Evolutionary conservation across 2,329 filamentous ascomycete genomes (phyloP).

Genomic region (Arthrobotrys megalospora): DNA sequence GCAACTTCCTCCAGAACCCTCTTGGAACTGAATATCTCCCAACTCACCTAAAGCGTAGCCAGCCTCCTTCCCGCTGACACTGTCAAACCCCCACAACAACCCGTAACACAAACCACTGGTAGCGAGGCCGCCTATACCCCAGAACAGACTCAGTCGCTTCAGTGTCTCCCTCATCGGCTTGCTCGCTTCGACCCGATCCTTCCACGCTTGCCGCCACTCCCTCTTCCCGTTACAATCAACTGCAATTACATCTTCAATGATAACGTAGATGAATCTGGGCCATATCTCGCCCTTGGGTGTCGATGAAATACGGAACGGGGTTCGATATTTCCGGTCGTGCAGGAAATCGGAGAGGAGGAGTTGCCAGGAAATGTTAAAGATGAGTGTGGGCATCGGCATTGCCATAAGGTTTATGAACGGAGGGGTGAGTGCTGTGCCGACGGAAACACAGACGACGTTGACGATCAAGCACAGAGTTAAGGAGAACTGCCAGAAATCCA

Average conservation of each 20-base stretch:
- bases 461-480: slow-evolving; percentile 50
- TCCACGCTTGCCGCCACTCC: slow-evolving; percentile 57
- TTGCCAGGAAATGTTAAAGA: slow-evolving; percentile 57
- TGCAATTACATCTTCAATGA: slow-evolving; percentile 60
- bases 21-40: neutral
- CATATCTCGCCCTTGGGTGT: slow-evolving; percentile 55
- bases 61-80: slow-evolving; percentile 51
- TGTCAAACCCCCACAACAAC: slow-evolving; percentile 56
- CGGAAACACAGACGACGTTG: slow-evolving; percentile 57
- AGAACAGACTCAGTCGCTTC: slow-evolving; percentile 49
- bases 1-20: neutral
- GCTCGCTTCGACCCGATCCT: slow-evolving; percentile 45
- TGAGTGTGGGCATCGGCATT: slow-evolving; percentile 60
- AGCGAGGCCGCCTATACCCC: slow-evolving; percentile 49
- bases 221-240: slow-evolving; percentile 60
- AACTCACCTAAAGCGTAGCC: slow-evolving; percentile 56
- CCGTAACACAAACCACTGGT: slow-evolving; percentile 55
- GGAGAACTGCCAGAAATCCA: slow-evolving; percentile 58
- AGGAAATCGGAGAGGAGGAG: slow-evolving; percentile 58
- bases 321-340: slow-evolving; percentile 49
- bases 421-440: slow-evolving; percentile 51
- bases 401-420: slow-evolving; percentile 57
- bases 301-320: slow-evolving; percentile 56
- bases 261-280: slow-evolving; percentile 56
- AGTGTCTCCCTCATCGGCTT: slow-evolving; percentile 57